Evolutionary conservation across 2,329 filamentous ascomycete genomes (phyloP), one percentile per base, ranked within the genome.

Genomic region (Chrysosphaeria jannelii): DNA sequence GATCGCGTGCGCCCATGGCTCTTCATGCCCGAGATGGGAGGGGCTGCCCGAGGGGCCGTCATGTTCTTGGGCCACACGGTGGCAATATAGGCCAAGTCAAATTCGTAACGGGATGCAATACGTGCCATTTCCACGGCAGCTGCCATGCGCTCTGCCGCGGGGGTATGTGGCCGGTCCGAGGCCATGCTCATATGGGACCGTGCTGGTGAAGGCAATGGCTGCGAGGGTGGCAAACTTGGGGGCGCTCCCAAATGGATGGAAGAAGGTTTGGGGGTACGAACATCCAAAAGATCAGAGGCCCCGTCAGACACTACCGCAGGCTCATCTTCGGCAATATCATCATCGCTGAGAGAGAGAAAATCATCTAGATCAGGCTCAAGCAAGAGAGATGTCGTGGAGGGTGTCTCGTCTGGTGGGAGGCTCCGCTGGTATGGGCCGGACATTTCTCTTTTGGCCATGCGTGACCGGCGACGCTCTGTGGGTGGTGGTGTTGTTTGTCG

Each of bases 41-140:
- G 7, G 4, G 24, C 21, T 9, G 23, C 19, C 8, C 23, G 15
- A 7, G 26, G 11, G 3, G 22, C 8, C 20, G 17, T 17, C 29
- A 36, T 34, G 18, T 35, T 30, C 18, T 36, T 44, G 4, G 57
- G 56, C 57, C 57, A 61, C 9, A 63, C 39, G 30, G 55, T 60
- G 30, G 61, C 50, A 14, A 63, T 48, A 30, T 63, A 64, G 8
- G 62, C 45, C 13, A 63, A 42, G 30, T 60, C 53, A 24, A 64
- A 60, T 25, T 55, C 46, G 36, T 59, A 59, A 25, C 50, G 48
- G 4, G 43, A 46, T 5, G 58, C 57, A 19, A 64, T 57, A 15
- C 52, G 44, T 1, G 55, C 54, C 6, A 53, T 53, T 35, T 57
- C 48, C 22, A 57, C 50, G 6, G 57, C 57, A 3, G 53, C 56